phyloP scores from a whole-genome alignment of 1,284 basidiomycete species.

The Omphalotus olearius region DNA sequence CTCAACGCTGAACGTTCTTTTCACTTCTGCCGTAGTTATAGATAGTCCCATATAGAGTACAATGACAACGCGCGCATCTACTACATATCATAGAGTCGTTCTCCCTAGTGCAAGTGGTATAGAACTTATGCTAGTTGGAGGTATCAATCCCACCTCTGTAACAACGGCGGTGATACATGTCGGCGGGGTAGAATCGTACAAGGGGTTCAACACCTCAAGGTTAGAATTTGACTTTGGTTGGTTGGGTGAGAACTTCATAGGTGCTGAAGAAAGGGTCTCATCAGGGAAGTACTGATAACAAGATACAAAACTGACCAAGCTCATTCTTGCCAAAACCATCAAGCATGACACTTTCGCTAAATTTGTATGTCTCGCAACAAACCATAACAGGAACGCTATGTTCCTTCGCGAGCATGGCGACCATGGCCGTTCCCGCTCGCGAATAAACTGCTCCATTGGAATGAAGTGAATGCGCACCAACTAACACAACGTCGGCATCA shows the following conservation, averaged over 20 bases:
- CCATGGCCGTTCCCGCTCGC: slow-evolving; percentile 91
- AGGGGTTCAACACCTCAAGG: slow-evolving; percentile 75
- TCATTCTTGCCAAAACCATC: slow-evolving; percentile 98
- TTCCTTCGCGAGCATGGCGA: slow-evolving; percentile 93
- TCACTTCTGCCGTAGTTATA: not conserved
- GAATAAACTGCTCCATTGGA: slow-evolving; percentile 95
- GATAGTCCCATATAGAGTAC: not conserved
- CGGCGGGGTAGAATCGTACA: slow-evolving; percentile 92
- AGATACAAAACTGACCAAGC: slow-evolving; percentile 52
- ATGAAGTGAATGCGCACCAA: slow-evolving; percentile 93
- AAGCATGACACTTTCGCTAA: slow-evolving; percentile 88
- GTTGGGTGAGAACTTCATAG: slow-evolving; percentile 33
- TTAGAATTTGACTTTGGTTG: slow-evolving; percentile 34
- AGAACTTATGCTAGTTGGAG: slow-evolving; percentile 79
- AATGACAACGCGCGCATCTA: not conserved
- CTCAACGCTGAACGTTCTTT: not conserved
- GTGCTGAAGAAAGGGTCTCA: slow-evolving; percentile 26
- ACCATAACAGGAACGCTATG: slow-evolving; percentile 92
- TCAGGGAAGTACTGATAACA: not conserved
- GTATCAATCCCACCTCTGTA: slow-evolving; percentile 91
- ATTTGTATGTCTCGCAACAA: slow-evolving; percentile 99
- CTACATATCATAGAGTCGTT: slow-evolving; percentile 32
- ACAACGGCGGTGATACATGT: slow-evolving; percentile 92
- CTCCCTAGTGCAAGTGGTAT: slow-evolving; percentile 72
- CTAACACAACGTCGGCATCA: slow-evolving; percentile 77